Base-by-base conservation (phyloP, 1,284 basidiomycete species). In the Tylopilus sp. region DNA sequence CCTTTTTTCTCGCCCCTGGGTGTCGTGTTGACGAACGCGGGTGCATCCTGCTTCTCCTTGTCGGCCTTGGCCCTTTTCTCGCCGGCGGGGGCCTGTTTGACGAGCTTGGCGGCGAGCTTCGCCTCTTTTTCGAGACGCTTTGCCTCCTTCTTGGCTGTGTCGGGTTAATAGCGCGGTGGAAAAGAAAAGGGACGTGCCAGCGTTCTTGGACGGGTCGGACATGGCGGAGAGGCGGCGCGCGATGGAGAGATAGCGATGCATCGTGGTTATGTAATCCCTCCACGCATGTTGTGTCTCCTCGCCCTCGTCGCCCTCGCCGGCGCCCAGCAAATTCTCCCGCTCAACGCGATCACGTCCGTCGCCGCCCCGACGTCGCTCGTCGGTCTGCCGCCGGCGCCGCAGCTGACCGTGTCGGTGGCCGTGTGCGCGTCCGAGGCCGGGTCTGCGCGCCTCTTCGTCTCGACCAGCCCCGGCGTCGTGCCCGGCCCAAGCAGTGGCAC, bases 1-100 rank as follows among this genome's bases (percentile, higher is more conserved):
- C 92, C 91, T 75, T 97, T 97, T 79, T 95, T 97, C 68, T 94
- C 82, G 43, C 94, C 94, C 64, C 80, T 82, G 0, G 91, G 91
- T 0, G 93, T 96, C 7, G 80, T 85, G 73, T 95, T 94, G 59
- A 95, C 86, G 72, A 90, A 96, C 15, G 79, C 78, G 5, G 77
- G 77, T 54, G 88, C 85, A 42, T 83, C 84, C 68, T 85, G 83
- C 74, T 85, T 85, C 64, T 85, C 84, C 71, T 90, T 89, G 64
- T 84, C 87, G 40, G 74, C 82, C 73, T 91, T 92, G n/a, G 70
- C 74, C 63, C 86, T 88, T 75, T 89, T 90, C 58, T 84, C 82
- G 7, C 72, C 71, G 36, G 67, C 67, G 28, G 80, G 73, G 1
- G 72, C 66, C 60, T 78, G 78, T 58, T 90, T 87, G 2, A 83